These are phyloP conservation scores for Phialemonium atrogriseum DNA, from an alignment of 2,329 filamentous ascomycete genomes.

Conservation along the genomic window DNA sequence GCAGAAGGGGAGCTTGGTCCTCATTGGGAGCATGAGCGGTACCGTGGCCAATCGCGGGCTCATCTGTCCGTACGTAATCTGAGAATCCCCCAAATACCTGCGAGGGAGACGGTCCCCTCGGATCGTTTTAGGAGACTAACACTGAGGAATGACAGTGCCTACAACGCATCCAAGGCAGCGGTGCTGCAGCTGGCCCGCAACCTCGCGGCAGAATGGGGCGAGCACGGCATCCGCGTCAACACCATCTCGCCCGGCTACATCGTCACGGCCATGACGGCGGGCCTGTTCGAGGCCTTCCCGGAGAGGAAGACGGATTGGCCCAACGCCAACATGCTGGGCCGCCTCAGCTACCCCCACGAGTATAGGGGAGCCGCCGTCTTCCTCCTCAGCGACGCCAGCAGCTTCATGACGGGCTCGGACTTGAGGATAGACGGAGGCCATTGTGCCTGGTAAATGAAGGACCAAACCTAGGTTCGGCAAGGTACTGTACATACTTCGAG, in stretches of 20 bases:
- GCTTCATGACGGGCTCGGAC: slow-evolving; percentile 63
- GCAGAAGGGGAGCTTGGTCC: slow-evolving; percentile 51
- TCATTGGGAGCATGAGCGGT: slow-evolving; percentile 65
- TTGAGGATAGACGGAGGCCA: slow-evolving; percentile 67
- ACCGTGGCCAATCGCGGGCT: slow-evolving; percentile 55
- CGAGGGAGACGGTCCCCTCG: too few species aligned
- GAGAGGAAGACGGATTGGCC: slow-evolving; percentile 63
- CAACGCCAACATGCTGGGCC: slow-evolving; percentile 75
- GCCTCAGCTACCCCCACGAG: slow-evolving; percentile 58
- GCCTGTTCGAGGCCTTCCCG: slow-evolving; percentile 67
- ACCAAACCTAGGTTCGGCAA: not conserved
- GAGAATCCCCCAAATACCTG: too few species aligned
- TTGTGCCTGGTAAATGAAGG: slow-evolving; percentile 40
- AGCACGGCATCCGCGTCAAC: slow-evolving; percentile 68
- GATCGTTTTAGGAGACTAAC: too few species aligned
- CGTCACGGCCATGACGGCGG: slow-evolving; percentile 74
- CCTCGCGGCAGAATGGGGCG: slow-evolving; percentile 65
- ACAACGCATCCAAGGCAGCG: slow-evolving; percentile 69
- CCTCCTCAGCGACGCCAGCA: slow-evolving; percentile 57
- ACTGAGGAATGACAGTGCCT: slow-evolving; percentile 49
- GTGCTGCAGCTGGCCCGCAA: slow-evolving; percentile 65
- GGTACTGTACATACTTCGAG: too few species aligned
- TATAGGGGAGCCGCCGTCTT: slow-evolving; percentile 65
- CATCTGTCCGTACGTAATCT: slow-evolving; percentile 52
- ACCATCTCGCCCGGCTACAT: slow-evolving; percentile 76